Evolutionary conservation across 768 basidiomycete species (phyloP), one percentile per base, ranked within the genome.

Genomic region (Leccinum truebloodii): DNA sequence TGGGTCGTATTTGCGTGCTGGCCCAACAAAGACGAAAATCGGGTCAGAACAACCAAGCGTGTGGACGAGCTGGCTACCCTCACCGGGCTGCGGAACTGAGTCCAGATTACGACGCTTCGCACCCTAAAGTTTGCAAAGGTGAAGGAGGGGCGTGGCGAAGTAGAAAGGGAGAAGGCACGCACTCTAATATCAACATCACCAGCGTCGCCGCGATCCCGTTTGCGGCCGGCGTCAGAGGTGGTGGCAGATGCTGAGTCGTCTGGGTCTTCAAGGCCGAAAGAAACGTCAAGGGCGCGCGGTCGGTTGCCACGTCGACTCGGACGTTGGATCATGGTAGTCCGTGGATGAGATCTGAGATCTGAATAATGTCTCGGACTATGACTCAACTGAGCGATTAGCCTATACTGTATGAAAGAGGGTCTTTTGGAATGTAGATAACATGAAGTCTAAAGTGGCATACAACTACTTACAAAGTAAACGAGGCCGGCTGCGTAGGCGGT

Each of bases 221-320:
- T 73, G 30, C 74, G 71, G 50, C 63, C 63, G 6, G 59, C 58
- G 32, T 69, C 72, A n/a, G 74, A 72, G n/a, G 67, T 61, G 2
- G 62, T 37, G 7, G 22, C 18, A 20, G 52, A 59, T 18, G 57
- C 56, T 5, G 71, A 72, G 10, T 75, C 73, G 30, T 66, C 52
- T 48, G 63, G 50, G 3, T 69, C 66, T 57, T 83, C 81, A 12
- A 74, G 77, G 1, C 79, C 78, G 60, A 83, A 88, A 10, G 82
- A 81, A 12, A 86, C 75, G 13, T 85, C 83, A 48, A 80, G 82
- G 3, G 88, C 86, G 5, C 74, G 80, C 0, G 82, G 83, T 41
- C 83, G 82, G 28, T 71, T 67, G 26, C 75, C 63, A 26, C 69
- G 69, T 34, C 68, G 61, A 63, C 60, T 63, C 16, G 67, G 68